phyloP scores from a whole-genome alignment of 2,329 filamentous ascomycete species.

The Cladosporium halotolerans region DNA sequence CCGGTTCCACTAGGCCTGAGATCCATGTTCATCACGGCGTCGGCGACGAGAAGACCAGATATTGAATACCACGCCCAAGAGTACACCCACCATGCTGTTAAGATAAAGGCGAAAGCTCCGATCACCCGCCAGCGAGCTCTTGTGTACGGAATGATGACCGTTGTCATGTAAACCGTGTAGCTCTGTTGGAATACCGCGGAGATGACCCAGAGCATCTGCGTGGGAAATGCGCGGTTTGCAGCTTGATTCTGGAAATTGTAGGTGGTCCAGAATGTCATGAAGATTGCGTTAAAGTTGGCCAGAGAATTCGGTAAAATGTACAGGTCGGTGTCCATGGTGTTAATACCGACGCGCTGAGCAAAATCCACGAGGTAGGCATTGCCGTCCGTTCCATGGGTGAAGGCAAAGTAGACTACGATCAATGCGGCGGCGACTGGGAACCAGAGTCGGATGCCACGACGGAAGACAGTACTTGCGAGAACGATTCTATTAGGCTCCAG shows the following conservation, averaged over 20 bases:
- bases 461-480: constrained; percentile 35
- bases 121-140: constrained; percentile 36
- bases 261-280: constrained; percentile 41
- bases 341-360: constrained; percentile 30
- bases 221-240: constrained; percentile 37
- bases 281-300: constrained; percentile 43
- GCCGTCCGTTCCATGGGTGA: constrained; percentile 23
- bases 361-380: constrained; percentile 32
- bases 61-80: constrained; percentile 44
- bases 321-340: constrained; percentile 24
- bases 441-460: constrained; percentile 37
- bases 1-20: constrained; percentile 21
- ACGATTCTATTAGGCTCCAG: constrained; percentile 27
- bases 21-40: constrained; percentile 38
- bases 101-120: constrained; percentile 35
- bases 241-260: constrained; percentile 33
- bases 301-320: constrained; percentile 34
- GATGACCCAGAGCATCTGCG: constrained; percentile 40
- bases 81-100: constrained; percentile 43
- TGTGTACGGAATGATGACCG: constrained; percentile 41
- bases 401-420: constrained; percentile 32
- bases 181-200: constrained; percentile 39
- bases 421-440: constrained; percentile 36
- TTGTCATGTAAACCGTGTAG: constrained; percentile 43
- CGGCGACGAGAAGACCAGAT: constrained; percentile 36